Evolutionary conservation across 768 basidiomycete genomes (phyloP), one percentile per base, ranked within the genome.

Genomic region (Phlebiopsis gigantea): DNA sequence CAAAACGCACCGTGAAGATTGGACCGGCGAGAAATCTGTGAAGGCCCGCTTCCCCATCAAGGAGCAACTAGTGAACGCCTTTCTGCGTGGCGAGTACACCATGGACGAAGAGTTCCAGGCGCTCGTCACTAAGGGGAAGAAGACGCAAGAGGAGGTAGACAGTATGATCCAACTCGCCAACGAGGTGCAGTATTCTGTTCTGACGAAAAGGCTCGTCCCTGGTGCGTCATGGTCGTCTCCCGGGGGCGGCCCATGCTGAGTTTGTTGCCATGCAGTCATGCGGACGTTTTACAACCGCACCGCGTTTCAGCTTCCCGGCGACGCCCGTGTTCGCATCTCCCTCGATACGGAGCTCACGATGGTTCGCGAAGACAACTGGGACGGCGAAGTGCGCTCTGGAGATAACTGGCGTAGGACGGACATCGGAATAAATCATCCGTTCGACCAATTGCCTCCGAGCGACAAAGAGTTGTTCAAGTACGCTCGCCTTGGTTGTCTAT

Each of bases 1-100:
- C 42, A 93, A 93, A 72, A 93, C 90, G 0, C 90, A 99, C 68
- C 83, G 94, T 54, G 97, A 99, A 72, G 97, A 99, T 67, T 99
- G 97, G 97, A 98, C 96, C 0, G 97, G 97, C 30, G 96, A 99
- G 71, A 98, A 98, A 72, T 94, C 92, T 9, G 95, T 98, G 68
- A 99, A 98, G 72, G 90, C 94, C 14, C 89, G 95, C 10, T 98
- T 98, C 75, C 85, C 91, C 2, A 86, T 99, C 69, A 94, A 96
- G 68, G 96, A 98, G 68, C 84, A 93, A 59, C 83, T 90, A 46
- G 87, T 98, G 63, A 96, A 98, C 66, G 85, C 88, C 15, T 99
- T 93, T 77, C 72, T 97, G 41, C 77, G 79, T 21, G 97, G 97
- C 17, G 87, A 92, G 66, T 88, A 97, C 71, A 96, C 85, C 26